These are phyloP conservation scores for Kuraishia cidri DNA, from an alignment of 805 yeast genomes.

Conservation along the genomic window DNA sequence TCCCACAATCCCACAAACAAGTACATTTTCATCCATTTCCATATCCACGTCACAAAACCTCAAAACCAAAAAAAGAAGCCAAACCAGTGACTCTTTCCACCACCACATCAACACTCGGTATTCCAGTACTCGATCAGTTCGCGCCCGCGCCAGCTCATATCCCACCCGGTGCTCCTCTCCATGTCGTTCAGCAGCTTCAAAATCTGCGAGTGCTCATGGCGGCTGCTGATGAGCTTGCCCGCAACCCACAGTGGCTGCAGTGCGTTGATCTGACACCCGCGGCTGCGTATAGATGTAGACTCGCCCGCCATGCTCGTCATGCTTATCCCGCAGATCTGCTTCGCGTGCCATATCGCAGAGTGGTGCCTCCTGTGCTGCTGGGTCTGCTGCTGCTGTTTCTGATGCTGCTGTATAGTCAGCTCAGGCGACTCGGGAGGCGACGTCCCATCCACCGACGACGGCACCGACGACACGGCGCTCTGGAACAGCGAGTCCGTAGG, in stretches of 20 bases:
- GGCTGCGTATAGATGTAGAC: conserved; percentile 4
- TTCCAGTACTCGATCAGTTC: conserved; percentile 17
- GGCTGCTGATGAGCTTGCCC: conserved; percentile 14
- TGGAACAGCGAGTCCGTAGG: conserved; percentile 4
- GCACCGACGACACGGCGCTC: conserved; percentile 4
- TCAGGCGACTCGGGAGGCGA: conserved; percentile 1
- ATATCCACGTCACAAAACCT: no score
- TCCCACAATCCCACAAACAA: no score
- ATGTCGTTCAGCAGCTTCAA: conserved; percentile 12
- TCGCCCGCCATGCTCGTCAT: conserved; percentile 3
- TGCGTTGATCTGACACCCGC: conserved; percentile 15
- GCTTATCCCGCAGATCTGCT: conserved; percentile 24
- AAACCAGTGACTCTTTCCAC: no score
- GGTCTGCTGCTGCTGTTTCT: neutral
- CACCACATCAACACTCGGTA: no score
- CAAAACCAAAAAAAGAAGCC: no score
- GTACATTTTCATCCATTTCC: neutral
- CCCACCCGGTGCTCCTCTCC: conserved; percentile 13
- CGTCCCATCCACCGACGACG: neutral
- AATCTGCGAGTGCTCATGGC: conserved; percentile 14
- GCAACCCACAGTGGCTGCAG: conserved; percentile 16
- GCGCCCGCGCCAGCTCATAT: conserved; percentile 12
- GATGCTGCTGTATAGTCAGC: neutral
- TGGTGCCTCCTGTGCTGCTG: conserved; percentile 2
- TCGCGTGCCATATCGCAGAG: conserved; percentile 29